These are phyloP conservation scores for Aspergillus niger DNA, from an alignment of 2,329 filamentous ascomycete genomes.

Conservation along the genomic window DNA sequence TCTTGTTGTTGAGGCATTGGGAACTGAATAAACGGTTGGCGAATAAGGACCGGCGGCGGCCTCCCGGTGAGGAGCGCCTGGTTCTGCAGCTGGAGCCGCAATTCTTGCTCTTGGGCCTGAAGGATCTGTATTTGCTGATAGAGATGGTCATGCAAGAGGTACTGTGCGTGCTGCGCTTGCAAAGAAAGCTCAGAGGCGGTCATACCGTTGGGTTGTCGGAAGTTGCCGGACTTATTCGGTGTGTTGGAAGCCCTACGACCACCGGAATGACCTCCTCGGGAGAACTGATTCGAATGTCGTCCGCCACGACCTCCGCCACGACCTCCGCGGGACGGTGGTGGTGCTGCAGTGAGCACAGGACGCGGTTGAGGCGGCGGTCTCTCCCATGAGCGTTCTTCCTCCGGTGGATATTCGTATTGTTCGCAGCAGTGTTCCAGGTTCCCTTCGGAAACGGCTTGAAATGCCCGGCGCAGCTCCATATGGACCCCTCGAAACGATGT, in stretches of 20 bases:
- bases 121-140: constrained; percentile 54
- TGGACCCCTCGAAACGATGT: constrained; percentile 92
- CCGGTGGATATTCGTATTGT: constrained; percentile 82
- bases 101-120: constrained; percentile 53
- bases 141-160: constrained; percentile 51
- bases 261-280: constrained; percentile 50
- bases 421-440: constrained; percentile 84
- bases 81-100: constrained; percentile 50
- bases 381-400: constrained; percentile 66
- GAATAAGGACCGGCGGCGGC: constrained; percentile 42
- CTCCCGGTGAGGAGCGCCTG: constrained; percentile 47
- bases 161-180: constrained; percentile 51
- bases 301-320: constrained; percentile 53
- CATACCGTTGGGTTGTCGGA: constrained; percentile 41
- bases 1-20: constrained; percentile 42
- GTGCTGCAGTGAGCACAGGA: constrained; percentile 51
- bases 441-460: constrained; percentile 74
- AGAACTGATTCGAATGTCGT: constrained; percentile 51
- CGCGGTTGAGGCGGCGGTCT: constrained; percentile 59
- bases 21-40: constrained; percentile 46
- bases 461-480: constrained; percentile 83
- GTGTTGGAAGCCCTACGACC: constrained; percentile 61
- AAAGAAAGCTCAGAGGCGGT: constrained; percentile 42
- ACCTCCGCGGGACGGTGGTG: constrained; percentile 47
- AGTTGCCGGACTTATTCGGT: constrained; percentile 45